Base-by-base conservation (phyloP, 2,329 filamentous ascomycete species). In the Ceratocystis destructans region DNA sequence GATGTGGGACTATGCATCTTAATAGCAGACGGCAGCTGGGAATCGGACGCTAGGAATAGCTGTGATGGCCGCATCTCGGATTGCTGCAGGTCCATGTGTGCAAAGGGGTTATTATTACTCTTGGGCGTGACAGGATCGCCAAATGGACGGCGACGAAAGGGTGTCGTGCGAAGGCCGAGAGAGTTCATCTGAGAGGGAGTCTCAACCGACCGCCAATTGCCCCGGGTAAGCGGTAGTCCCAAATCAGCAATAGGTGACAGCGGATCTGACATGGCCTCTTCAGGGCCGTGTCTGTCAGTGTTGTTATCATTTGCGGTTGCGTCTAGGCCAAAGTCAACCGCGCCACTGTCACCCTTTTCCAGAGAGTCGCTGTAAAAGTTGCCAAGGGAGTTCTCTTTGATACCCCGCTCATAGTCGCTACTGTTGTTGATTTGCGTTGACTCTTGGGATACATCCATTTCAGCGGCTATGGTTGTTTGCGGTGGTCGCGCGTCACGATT, bases 361-460 rank as follows among this genome's bases (percentile, higher is more conserved):
- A 74, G 44, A 68, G 74, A 8, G 72, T 62, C 33, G 72, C 62
- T 69, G 68, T 48, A 71, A 71, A 48, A 70, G 70, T 25, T 68
- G 15, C 17, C 55, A 2, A n/a, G 41, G 17, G 57, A 53, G 53
- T 33, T 70, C 48, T 71, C 68, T 10, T 72, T 69, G 67, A 69
- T 74, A 68, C 73, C 79, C 76, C 69, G 77, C 74, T 79, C 78
- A 70, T 85, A 85, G 72, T 83, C 82, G 46, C 82, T 79, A 61
- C 77, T 81, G 57, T 79, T 77, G 69, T 85, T 85, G 67, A 78
- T 75, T 72, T 85, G 82, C 1, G 82, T 85, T 1, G 79, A 79
- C 8, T 81, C 68, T 15, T 69, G 64, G 22, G 68, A 69, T 25
- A 62, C 45, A 28, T 68, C 65, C 61, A 65, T 68, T 48, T n/a